A percentile compares a stretch with the other conserved stretches of the same genome.
These are phyloP conservation scores for Epichloe elymi DNA, from an alignment of 2,329 filamentous ascomycete genomes.

Conservation along the genomic window DNA sequence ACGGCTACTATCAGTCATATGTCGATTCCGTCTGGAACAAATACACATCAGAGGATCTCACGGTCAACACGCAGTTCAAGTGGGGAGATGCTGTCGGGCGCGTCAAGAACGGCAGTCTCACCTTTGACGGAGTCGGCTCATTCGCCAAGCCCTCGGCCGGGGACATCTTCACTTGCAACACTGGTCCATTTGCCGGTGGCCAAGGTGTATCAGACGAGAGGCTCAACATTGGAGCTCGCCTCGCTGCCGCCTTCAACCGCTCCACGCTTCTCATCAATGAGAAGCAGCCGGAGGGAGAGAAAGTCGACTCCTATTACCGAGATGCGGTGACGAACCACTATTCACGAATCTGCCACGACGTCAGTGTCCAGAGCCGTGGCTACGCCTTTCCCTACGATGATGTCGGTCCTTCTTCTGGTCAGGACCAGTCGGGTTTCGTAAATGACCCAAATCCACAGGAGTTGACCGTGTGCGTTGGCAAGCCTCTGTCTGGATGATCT, in stretches of 20 bases:
- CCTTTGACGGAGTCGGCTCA: conserved; percentile 29
- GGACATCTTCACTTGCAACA: conserved; percentile 40
- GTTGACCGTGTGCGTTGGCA: conserved; percentile 45
- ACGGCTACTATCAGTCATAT: conserved; percentile 36
- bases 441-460: conserved; percentile 41
- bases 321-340: conserved; percentile 51
- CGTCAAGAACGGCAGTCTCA: conserved; percentile 24
- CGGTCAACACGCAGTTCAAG: conserved; percentile 39
- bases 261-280: conserved; percentile 46
- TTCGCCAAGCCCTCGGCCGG: conserved; percentile 33
- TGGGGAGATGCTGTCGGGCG: conserved; percentile 36
- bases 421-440: conserved; percentile 50
- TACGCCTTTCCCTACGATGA: conserved; percentile 66
- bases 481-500: conserved; percentile 9
- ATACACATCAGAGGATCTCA: conserved; percentile 31
- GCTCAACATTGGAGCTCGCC: conserved; percentile 55
- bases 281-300: conserved; percentile 39
- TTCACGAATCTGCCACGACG: conserved; percentile 48
- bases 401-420: conserved; percentile 39
- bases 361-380: conserved; percentile 44
- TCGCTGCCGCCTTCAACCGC: conserved; percentile 65
- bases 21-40: conserved; percentile 39
- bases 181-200: conserved; percentile 41
- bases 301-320: conserved; percentile 37
- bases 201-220: conserved; percentile 29